These are phyloP conservation scores for Tulasnella sp. DNA, from an alignment of 768 basidiomycete genomes.

Conservation along the genomic window DNA sequence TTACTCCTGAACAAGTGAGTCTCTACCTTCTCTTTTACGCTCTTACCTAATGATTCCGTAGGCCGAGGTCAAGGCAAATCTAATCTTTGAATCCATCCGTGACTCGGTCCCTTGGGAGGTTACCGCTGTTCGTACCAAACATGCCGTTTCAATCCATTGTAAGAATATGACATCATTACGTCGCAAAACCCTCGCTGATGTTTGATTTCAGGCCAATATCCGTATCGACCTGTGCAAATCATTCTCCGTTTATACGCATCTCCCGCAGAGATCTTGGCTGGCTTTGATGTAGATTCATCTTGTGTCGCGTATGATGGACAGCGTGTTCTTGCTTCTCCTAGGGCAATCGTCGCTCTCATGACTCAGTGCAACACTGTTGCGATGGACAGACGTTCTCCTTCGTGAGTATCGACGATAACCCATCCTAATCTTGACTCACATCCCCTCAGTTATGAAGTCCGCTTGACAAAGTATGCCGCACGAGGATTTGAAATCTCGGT, in stretches of 20 bases:
- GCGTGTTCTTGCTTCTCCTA: constrained; percentile 48
- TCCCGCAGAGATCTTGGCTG: constrained; percentile 51
- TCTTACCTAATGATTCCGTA: neutral
- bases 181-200: neutral
- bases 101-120: constrained; percentile 52
- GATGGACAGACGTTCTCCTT: constrained; percentile 48
- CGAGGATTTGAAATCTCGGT: constrained; percentile 47
- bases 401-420: constrained; percentile 23
- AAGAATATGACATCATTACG: constrained; percentile 17
- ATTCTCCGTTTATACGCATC: constrained; percentile 50
- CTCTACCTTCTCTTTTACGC: neutral
- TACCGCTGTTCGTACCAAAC: constrained; percentile 32
- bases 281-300: constrained; percentile 54
- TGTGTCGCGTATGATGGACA: constrained; percentile 44
- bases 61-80: constrained; percentile 30
- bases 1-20: constrained; percentile 7
- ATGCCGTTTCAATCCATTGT: constrained; percentile 54
- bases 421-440: neutral
- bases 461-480: constrained; percentile 43
- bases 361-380: constrained; percentile 53
- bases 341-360: constrained; percentile 49
- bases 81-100: constrained; percentile 49
- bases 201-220: constrained; percentile 41
- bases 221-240: constrained; percentile 53
- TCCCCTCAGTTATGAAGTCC: constrained; percentile 34